Conservation (phyloP, 192 early-diverging fungal genomes). For the Coemansia sp. region DNA sequence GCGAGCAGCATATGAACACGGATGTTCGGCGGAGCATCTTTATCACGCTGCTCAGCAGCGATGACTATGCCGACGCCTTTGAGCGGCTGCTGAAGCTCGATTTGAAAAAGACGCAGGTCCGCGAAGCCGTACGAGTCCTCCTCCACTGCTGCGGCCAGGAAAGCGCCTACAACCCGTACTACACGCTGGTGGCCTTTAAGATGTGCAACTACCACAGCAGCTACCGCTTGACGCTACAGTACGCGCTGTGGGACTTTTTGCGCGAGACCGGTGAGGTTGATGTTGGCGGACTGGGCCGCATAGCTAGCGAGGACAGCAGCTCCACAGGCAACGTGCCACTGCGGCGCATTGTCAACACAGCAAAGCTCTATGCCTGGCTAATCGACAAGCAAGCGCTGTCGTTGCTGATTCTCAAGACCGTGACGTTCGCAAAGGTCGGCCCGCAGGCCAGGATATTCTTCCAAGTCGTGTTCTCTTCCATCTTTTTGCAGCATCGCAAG, state of each 20-base stretch:
- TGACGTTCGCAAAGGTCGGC: conserved; percentile 71
- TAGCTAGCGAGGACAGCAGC: conserved; percentile 19
- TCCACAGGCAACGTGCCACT: conserved; percentile 59
- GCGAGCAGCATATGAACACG: conserved; percentile 94
- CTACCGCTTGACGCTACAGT: conserved; percentile 91
- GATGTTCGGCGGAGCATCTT: conserved; percentile 91
- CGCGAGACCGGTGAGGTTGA: conserved; percentile 80
- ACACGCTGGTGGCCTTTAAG: conserved; percentile 78
- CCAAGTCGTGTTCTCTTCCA: conserved; percentile 69
- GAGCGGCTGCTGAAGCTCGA: conserved; percentile 79
- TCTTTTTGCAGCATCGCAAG: conserved; percentile 61
- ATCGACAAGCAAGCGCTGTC: conserved; percentile 67
- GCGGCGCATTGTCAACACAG: conserved; percentile 75
- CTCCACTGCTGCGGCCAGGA: conserved; percentile 89
- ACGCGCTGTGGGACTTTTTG: conserved; percentile 92
- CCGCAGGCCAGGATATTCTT: conserved; percentile 63
- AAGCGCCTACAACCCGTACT: conserved; percentile 90
- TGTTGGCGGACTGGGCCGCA: conserved; percentile 66
- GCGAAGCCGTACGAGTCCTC: conserved; percentile 91
- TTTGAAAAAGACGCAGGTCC: conserved; percentile 88
- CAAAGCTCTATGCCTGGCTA: conserved; percentile 83
- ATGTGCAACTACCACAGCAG: conserved; percentile 76
- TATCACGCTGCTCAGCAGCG: conserved; percentile 85
- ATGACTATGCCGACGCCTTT: conserved; percentile 93
- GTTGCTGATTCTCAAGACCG: conserved; percentile 66